Evolutionary conservation across 2,329 filamentous ascomycete species (phyloP).

Genomic region (Cucurbitaria berberidis): DNA sequence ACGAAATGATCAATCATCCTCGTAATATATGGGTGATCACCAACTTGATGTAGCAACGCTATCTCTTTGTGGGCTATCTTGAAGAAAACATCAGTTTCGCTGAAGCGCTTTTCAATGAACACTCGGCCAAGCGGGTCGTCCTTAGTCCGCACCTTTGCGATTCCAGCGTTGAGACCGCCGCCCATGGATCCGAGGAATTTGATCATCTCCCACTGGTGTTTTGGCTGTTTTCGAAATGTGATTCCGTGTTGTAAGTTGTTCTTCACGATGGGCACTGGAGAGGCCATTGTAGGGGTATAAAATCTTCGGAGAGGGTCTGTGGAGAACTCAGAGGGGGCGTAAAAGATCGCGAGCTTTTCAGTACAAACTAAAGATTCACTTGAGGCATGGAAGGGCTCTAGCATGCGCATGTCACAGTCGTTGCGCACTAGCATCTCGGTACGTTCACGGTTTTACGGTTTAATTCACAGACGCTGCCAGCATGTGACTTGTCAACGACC

Average conservation of each 20-base stretch:
- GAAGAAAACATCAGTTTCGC: neutral
- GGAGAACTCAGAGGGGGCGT: neutral
- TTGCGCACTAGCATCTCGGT: neutral
- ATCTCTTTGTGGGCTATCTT: slow-evolving; percentile 16
- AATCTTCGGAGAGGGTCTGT: neutral
- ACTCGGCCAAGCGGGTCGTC: neutral
- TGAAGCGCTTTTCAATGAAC: slow-evolving; percentile 25
- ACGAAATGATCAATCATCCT: slow-evolving; percentile 22
- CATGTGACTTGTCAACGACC: too few relatives aligned
- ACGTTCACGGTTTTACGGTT: neutral
- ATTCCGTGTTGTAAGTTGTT: neutral
- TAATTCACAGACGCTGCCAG: neutral
- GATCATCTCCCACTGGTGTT: neutral
- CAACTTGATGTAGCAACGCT: slow-evolving; percentile 12
- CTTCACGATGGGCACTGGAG: neutral
- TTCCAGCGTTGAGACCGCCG: slow-evolving; percentile 16
- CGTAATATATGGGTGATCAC: slow-evolving; percentile 12
- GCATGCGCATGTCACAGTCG: neutral
- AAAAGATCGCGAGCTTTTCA: too few relatives aligned
- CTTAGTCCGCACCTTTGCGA: neutral
- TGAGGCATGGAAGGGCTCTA: neutral
- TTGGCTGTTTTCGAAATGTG: neutral
- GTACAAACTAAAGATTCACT: too few relatives aligned
- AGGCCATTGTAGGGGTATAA: neutral
- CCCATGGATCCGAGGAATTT: slow-evolving; percentile 3